Conservation (phyloP, 352 stramenopile genomes). For the Pythium apleroticum region DNA sequence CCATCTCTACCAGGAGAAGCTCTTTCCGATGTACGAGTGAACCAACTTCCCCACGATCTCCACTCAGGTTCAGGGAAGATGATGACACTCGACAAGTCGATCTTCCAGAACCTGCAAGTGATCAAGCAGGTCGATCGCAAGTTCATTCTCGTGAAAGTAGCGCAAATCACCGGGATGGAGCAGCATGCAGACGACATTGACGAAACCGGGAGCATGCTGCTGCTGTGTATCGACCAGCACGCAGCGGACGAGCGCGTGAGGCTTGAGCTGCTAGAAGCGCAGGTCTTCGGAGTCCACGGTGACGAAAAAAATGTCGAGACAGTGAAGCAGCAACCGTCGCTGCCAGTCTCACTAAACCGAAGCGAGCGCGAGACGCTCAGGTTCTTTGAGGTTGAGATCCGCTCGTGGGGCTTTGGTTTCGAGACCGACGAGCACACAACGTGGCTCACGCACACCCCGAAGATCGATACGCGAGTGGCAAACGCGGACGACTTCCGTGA, state of each 20-base stretch:
- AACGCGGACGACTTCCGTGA: conserved; percentile 80
- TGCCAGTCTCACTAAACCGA: conserved; percentile 55
- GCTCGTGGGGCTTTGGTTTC: conserved; percentile 85
- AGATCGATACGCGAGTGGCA: conserved; percentile 69
- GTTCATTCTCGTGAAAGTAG: conserved; percentile 82
- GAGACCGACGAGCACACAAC: conserved; percentile 28
- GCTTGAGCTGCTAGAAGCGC: conserved; percentile 79
- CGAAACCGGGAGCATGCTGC: conserved; percentile 24
- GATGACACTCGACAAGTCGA: conserved; percentile 68
- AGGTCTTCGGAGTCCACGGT: conserved; percentile 60
- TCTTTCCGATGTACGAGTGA: background rate
- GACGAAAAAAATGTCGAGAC: conserved; percentile 53
- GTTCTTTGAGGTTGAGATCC: conserved; percentile 49
- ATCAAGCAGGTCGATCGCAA: conserved; percentile 90
- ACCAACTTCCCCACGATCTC: conserved; percentile 15
- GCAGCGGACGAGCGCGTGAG: conserved; percentile 88
- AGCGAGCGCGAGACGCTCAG: conserved; percentile 47
- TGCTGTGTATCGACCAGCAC: conserved; percentile 90
- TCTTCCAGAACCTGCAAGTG: conserved; percentile 65
- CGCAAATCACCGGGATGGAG: conserved; percentile 9
- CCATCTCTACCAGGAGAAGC: background rate
- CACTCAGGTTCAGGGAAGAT: background rate
- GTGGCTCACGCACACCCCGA: conserved; percentile 47
- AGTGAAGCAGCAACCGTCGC: conserved; percentile 46
- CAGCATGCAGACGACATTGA: conserved; percentile 7